These are phyloP conservation scores for Boletus coccyginus DNA, from an alignment of 768 basidiomycete genomes.

Conservation along the genomic window DNA sequence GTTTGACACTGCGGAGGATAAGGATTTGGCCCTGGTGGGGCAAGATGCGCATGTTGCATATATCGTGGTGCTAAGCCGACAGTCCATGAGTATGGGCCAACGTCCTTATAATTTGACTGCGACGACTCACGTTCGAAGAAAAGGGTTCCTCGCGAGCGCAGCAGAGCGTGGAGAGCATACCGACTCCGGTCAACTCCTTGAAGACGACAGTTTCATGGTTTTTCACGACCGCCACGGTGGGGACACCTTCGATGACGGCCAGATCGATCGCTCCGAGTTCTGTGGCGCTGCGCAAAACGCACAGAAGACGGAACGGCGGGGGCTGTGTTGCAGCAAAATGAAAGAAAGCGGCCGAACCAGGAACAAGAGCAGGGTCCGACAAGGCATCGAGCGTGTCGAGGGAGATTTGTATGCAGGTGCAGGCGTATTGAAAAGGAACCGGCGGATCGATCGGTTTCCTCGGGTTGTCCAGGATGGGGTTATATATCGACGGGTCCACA, in stretches of 20 bases:
- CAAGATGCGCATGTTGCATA: constrained; percentile 51
- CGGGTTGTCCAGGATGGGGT: constrained; percentile 31
- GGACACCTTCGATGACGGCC: constrained; percentile 41
- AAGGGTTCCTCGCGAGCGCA: constrained; percentile 34
- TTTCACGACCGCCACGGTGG: constrained; percentile 44
- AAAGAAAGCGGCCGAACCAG: constrained; percentile 38
- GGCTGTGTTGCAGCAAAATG: constrained; percentile 33
- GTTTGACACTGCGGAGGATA: constrained; percentile 44
- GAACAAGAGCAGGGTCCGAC: constrained; percentile 39
- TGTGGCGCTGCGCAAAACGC: constrained; percentile 35
- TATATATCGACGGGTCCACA: constrained; percentile 32
- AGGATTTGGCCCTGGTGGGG: constrained; percentile 52
- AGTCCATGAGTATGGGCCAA: constrained; percentile 4
- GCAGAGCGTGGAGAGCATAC: constrained; percentile 36
- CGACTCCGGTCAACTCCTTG: constrained; percentile 38
- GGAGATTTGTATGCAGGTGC: constrained; percentile 40
- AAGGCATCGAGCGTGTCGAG: constrained; percentile 44
- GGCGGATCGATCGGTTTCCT: constrained; percentile 42
- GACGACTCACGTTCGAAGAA: constrained; percentile 26
- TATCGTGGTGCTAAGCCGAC: constrained; percentile 40
- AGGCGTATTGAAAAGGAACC: constrained; percentile 42
- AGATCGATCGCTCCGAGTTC: constrained; percentile 40
- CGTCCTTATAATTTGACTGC: too few species aligned
- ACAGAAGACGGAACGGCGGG: constrained; percentile 42
- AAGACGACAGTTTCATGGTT: constrained; percentile 40